Base-by-base conservation (phyloP, 2,329 filamentous ascomycete genomes). In the Xylariaceae sp. region DNA sequence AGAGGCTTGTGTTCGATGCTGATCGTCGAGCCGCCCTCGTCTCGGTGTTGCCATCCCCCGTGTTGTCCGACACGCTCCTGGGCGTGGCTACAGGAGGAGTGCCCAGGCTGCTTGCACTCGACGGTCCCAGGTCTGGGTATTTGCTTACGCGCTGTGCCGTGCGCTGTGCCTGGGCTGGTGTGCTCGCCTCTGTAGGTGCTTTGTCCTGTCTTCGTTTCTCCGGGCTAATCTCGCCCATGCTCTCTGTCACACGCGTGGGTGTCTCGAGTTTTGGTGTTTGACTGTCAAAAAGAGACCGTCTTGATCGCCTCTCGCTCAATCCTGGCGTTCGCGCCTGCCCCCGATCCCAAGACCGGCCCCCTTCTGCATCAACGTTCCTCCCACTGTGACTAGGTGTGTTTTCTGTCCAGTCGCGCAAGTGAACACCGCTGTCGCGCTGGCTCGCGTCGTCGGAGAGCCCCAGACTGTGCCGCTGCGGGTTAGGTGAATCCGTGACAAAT, bases 361-460 rank as follows among this genome's bases (percentile, higher is more conserved):
- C 66, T 40, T 64, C 65, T 45, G 63, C 57, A 42, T 50, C 51
- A 18, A 59, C 54, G 14, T 41, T 45, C 16, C 45, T 60, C 51
- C 60, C 64, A 50, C 50, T 54, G 49, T 57, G 59, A 61, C 55
- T 58, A 54, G 62, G 49, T 40, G 57, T 31, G 16, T 45, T 59
- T 34, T 75, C 75, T n/a, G 64, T 57, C 70, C 69, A 73, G 39
- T 81, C 78, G 18, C 73, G 75, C 41, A 82, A 69, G 58, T 83
- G 77, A 31, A 83, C 75, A 22, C 79, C 81, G 65, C 82, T 84
- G 60, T 85, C 81, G 41, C 78, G 74, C 45, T 72, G 68, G 31
- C 66, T 62, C 31, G 72, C 68, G 17, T 72, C 66, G 12, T 67
- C 66, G 13, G 65, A 56, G 1, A 62, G 51, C 46, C 65, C 55